Base-by-base conservation (phyloP, 805 yeast genomes). In the Nakazawaea peltata region DNA sequence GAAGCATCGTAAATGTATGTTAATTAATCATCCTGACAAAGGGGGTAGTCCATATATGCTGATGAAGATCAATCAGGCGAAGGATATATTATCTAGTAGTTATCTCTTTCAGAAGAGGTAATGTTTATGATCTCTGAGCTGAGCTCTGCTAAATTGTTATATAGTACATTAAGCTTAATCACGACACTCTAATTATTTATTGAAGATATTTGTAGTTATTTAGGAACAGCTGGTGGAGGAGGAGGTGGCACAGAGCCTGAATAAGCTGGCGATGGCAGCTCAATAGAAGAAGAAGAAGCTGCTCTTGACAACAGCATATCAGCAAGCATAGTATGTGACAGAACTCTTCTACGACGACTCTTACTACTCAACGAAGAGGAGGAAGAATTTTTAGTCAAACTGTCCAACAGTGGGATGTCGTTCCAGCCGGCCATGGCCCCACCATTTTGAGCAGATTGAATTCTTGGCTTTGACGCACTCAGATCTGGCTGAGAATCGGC, bases 11-110 rank as follows among this genome's bases (percentile, higher is more conserved):
- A 63, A 61, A 41, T 68, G 81, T 51, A 86, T 85, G 94, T 62
- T 85, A 57, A 61, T 74, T 10, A 85, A 85, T 54, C 95, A 85
- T 53, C 95, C 95, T 1, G 95, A 85, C 55, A 75, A 81, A 47
- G 95, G 95, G 3, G 95, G 95, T 2, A 79, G 88, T 30, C 76
- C 85, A 14, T 81, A 69, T 44, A 48, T 85, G 43, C 92, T 95
- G 18, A 77, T 84, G 56, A 86, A 85, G 60, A 81, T 86, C 33
- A 85, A 86, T 50, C 84, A 79, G 53, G 95, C 95, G 23, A 87
- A 82, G 54, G 88, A 77, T 36, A 63, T 83, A 30, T 66, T 85
- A 47, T 92, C 84, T 46, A 74, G 77, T 56, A 70, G 86, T 43
- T 59, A 59, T 41, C 49, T 65, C 57, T 50, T 64, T 35, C 54